Conservation (phyloP, 202 grass and related monocot genomes). For the Panicum virgatum region DNA sequence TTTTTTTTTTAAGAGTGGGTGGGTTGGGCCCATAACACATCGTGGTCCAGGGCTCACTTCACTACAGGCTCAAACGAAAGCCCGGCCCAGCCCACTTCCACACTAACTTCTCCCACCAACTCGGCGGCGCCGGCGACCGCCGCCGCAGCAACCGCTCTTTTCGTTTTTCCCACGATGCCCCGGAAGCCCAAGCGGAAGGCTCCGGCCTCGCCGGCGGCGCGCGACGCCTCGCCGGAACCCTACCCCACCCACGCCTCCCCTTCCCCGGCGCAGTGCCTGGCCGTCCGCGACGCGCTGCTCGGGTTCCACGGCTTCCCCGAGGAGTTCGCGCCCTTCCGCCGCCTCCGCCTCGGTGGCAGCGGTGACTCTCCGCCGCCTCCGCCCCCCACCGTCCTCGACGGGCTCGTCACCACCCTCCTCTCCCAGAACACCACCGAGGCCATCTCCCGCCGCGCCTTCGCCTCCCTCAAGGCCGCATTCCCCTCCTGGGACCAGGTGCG, state of each 20-base stretch:
- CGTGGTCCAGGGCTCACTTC: background rate
- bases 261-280: conserved; percentile 57
- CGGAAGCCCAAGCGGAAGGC: conserved; percentile 54
- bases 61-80: background rate
- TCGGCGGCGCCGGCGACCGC: conserved; percentile 33
- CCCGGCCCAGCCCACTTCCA: background rate
- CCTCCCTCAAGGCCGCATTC: conserved; percentile 75
- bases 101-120: background rate
- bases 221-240: conserved; percentile 31
- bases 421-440: conserved; percentile 94
- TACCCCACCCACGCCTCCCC: conserved; percentile 49
- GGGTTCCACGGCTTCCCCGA: conserved; percentile 78
- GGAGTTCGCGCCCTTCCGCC: conserved; percentile 76
- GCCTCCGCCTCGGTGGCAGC: conserved; percentile 25
- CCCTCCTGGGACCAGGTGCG: conserved; percentile 76
- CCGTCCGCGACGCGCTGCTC: conserved; percentile 73
- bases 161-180: conserved; percentile 43
- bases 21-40: background rate
- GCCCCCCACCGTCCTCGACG: conserved; percentile 61
- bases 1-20: too few species aligned
- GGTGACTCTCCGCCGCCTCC: background rate
- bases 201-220: conserved; percentile 4
- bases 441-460: conserved; percentile 75
- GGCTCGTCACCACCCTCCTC: conserved; percentile 72
- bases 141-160: background rate